Conservation (phyloP, 169 alveolate species). For the Plasmodium ovale region DNA sequence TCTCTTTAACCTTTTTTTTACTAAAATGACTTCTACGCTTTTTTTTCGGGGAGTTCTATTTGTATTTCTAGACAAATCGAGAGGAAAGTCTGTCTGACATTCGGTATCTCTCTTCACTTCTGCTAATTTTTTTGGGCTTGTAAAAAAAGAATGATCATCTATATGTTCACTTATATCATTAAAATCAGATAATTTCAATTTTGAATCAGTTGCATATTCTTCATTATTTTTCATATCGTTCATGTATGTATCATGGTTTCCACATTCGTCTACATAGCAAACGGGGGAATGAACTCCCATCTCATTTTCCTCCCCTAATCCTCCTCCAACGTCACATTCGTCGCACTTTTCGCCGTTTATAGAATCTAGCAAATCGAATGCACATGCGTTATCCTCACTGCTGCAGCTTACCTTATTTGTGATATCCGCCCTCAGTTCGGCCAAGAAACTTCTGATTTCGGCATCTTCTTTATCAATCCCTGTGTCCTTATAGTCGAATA, state of each 20-base stretch:
- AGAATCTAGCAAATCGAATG: constrained; percentile 49
- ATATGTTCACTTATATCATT: neutral
- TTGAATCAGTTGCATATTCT: neutral
- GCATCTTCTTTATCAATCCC: neutral
- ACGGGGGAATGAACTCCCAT: neutral
- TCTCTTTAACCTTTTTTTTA: constrained; percentile 31
- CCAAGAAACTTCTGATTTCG: constrained; percentile 4
- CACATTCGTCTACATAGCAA: neutral
- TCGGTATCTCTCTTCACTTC: constrained; percentile 42
- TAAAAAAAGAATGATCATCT: neutral
- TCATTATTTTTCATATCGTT: neutral
- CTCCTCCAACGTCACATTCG: neutral
- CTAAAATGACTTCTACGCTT: constrained; percentile 60
- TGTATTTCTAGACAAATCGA: constrained; percentile 35
- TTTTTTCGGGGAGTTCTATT: constrained; percentile 68
- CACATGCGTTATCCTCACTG: constrained; percentile 9
- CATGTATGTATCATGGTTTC: neutral
- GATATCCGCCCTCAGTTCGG: constrained; percentile 10
- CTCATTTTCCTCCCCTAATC: neutral
- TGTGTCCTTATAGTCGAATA: neutral
- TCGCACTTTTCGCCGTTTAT: neutral
- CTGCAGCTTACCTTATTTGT: neutral
- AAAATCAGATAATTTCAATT: constrained; percentile 20
- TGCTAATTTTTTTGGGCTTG: constrained; percentile 4
- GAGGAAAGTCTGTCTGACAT: constrained; percentile 51